Conservation (phyloP, 1,284 basidiomycete genomes). For the Ceratorhiza oryzae-sativae region DNA sequence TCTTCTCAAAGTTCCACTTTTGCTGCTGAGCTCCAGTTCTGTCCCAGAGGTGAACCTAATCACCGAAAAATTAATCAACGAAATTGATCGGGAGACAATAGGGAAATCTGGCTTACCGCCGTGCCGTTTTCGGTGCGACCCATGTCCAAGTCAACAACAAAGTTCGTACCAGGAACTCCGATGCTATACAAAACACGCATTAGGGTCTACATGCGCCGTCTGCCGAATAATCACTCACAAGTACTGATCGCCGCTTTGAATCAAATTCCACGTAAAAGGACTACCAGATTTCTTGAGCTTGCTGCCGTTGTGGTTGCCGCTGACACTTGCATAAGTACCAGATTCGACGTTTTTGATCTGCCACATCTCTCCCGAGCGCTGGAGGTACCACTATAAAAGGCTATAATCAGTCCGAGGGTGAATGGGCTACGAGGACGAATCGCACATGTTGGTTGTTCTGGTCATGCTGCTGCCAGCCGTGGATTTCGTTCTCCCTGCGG, state of each 20-base stretch:
- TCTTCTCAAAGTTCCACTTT: constrained; percentile 35
- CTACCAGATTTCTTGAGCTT: constrained; percentile 12
- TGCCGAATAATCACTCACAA: constrained; percentile 8
- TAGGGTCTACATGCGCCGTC: background rate
- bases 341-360: constrained; percentile 34
- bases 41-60: constrained; percentile 35
- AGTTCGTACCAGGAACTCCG: background rate
- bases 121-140: constrained; percentile 19
- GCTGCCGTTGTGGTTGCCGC: constrained; percentile 22
- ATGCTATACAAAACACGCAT: background rate
- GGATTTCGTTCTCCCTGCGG: constrained; percentile 27
- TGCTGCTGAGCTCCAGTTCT: constrained; percentile 33
- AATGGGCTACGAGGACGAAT: background rate
- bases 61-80: too few relatives aligned
- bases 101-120: constrained; percentile 7
- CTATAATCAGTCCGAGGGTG: background rate
- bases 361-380: background rate
- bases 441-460: constrained; percentile 37
- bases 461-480: constrained; percentile 37
- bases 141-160: constrained; percentile 31
- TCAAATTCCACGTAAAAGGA: constrained; percentile 7
- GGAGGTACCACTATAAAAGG: constrained; percentile 23
- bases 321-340: constrained; percentile 2
- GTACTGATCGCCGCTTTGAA: background rate
- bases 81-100: too few relatives aligned